Conservation (phyloP, 129 eudicot genomes). For the Centella asiatica region DNA sequence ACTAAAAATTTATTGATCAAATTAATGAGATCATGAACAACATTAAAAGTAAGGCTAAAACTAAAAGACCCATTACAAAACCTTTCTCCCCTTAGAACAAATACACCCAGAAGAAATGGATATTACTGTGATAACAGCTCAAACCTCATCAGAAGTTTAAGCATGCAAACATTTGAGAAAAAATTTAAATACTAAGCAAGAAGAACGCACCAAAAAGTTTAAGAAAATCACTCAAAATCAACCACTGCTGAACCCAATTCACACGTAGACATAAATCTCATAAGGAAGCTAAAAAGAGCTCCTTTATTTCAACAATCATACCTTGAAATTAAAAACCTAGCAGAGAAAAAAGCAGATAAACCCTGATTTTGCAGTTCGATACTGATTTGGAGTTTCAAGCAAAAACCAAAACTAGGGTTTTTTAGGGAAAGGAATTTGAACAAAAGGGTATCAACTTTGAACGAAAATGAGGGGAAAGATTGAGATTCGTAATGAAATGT, state of each 20-base stretch:
- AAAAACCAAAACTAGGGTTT: constrained; percentile 46
- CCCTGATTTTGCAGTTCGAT: constrained; percentile 16
- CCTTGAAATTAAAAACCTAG: constrained; percentile 36
- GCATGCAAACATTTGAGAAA: not conserved
- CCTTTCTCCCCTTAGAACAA: not conserved
- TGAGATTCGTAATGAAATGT: not conserved
- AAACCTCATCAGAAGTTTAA: not conserved
- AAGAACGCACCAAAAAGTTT: not conserved
- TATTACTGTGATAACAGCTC: not conserved
- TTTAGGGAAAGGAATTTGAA: constrained; percentile 2
- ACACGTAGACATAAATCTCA: not conserved
- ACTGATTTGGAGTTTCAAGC: not conserved
- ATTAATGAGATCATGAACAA: constrained; percentile 26
- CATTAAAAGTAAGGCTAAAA: constrained; percentile 2
- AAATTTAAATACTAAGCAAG: no score
- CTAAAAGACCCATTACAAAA: not conserved
- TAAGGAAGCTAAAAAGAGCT: not conserved
- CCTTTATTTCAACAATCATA: constrained; percentile 14
- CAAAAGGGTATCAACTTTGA: not conserved
- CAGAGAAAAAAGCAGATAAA: constrained; percentile 17
- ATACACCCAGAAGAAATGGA: not conserved
- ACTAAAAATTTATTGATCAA: constrained; percentile 11
- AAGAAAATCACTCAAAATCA: not conserved
- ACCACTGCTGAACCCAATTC: constrained; percentile 9
- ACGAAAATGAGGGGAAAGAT: not conserved